Evolutionary conservation across 106 monocot species (phyloP).

Genomic region (Platanthera guangdongensis): DNA sequence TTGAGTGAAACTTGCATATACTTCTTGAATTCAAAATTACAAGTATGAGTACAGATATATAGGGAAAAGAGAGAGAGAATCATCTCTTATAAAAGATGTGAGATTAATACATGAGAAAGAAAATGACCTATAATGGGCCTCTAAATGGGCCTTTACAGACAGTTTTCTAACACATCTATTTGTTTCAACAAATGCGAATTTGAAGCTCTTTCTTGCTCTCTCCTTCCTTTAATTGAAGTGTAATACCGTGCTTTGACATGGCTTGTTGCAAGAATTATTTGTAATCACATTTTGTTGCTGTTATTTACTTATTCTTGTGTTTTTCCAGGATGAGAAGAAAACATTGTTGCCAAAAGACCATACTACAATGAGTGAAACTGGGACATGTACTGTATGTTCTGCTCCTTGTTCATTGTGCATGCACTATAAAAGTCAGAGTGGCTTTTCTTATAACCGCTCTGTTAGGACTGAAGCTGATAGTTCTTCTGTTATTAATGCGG

Average conservation of each 20-base stretch:
- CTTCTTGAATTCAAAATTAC: too few relatives aligned
- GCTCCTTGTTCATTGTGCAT: constrained; percentile 92
- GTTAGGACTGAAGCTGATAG: constrained; percentile 32
- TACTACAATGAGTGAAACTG: constrained; percentile 38
- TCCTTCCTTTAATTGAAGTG: background rate
- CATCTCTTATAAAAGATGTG: too few relatives aligned
- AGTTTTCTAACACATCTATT: background rate
- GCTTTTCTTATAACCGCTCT: constrained; percentile 18
- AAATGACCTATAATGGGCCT: too few relatives aligned
- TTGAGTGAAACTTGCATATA: too few relatives aligned
- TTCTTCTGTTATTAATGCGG: constrained; percentile 22
- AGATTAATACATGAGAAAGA: too few relatives aligned
- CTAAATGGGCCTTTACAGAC: too few relatives aligned
- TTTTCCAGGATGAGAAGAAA: constrained; percentile 5
- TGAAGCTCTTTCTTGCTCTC: background rate
- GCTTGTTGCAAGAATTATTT: background rate
- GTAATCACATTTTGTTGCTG: background rate
- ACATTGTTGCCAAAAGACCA: background rate
- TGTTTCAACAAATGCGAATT: background rate
- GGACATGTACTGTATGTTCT: constrained; percentile 79
- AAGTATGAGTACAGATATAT: too few relatives aligned
- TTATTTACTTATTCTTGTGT: background rate
- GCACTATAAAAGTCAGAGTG: constrained; percentile 52
- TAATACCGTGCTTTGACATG: background rate
- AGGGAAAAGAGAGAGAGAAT: too few relatives aligned